Conservation (phyloP, 169 alveolate species). For the Theileria sp. region DNA sequence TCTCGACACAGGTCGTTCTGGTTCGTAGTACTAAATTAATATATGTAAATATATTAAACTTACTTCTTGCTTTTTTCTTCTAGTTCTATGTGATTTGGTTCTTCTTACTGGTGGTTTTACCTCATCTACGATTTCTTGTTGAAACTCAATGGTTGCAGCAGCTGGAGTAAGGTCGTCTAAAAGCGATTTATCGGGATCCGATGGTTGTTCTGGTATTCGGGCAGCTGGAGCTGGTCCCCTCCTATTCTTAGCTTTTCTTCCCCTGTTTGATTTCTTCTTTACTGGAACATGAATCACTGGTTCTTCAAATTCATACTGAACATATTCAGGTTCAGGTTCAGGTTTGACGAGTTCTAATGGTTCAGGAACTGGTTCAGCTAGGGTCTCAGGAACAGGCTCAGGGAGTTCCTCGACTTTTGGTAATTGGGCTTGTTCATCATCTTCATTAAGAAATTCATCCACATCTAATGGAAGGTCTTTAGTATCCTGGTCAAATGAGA, state of each 20-base stretch:
- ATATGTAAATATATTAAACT: neutral
- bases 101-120: conserved; percentile 12
- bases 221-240: neutral
- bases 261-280: conserved; percentile 8
- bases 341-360: neutral
- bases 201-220: neutral
- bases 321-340: neutral
- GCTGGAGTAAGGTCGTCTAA: conserved; percentile 6
- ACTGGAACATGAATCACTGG: neutral
- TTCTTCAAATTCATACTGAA: neutral
- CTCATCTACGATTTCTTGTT: conserved; percentile 12
- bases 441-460: conserved; percentile 1
- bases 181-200: conserved; percentile 1
- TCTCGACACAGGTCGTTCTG: neutral
- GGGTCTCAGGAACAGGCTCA: neutral
- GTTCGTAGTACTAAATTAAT: neutral
- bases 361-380: neutral
- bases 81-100: conserved; percentile 14
- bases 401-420: neutral
- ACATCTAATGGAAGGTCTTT: conserved; percentile 10
- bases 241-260: conserved; percentile 17
- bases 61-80: conserved; percentile 32
- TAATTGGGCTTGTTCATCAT: neutral
- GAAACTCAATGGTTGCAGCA: neutral
- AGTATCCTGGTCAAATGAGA: neutral